Base-by-base conservation (phyloP, 768 basidiomycete genomes). In the Fomitopsis serialis region DNA sequence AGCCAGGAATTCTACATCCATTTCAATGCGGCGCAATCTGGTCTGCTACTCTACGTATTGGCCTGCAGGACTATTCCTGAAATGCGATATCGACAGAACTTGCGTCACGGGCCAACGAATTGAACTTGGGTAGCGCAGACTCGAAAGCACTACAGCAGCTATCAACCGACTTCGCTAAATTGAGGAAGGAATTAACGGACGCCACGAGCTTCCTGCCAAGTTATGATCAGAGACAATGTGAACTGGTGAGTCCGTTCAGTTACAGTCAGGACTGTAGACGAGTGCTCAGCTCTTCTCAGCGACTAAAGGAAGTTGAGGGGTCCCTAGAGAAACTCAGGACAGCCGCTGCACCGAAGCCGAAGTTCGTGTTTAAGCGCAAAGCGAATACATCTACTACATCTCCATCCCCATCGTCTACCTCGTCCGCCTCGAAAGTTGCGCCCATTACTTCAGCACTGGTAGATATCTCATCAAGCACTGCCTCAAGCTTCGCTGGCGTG, bases 211-310 rank as follows among this genome's bases (percentile, higher is more conserved):
- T 77, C 53, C 69, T 92, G 43, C 85, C 89, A 3, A 72, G 77
- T 36, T 89, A 89, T 62, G 87, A 90, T 66, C 89, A 87, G 62
- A 77, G 84, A 50, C 84, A 83, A 61, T 86, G 77, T 62, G 85
- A 87, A 65, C 68, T 72, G 61, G 51, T 52, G 32, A 8, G 51
- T n/a, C 29, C 46, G 23, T 21, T 48, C 32, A 45, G 15, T 21
- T 15, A 49, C 42, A 42, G 17, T 29, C 13, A 7, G 12, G 9
- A 9, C 15, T 19, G 42, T 3, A n/a, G n/a, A n/a, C n/a, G n/a
- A n/a, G 37, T 54, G 35, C 19, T 50, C 22, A 46, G n/a, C n/a
- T n/a, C n/a, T 36, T 23, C 4, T 22, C 60, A 93, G 90, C 84
- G 85, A 79, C 66, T 92, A 52, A 83, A 80, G 63, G 66, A 66